Base-by-base conservation (phyloP, 345 rosid genomes). In the Eutrema yunnanense region DNA sequence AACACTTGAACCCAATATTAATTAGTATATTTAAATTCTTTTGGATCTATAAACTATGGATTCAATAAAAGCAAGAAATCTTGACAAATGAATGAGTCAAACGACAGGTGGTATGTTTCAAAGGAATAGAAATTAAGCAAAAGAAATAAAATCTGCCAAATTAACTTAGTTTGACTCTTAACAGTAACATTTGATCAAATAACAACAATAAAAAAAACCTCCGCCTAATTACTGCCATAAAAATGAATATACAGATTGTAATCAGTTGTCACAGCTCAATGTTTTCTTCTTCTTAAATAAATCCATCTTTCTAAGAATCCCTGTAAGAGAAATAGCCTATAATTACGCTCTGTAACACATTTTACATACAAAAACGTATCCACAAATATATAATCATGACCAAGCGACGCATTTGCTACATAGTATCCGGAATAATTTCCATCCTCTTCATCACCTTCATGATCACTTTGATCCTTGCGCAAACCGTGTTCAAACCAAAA, bases 401-500 rank as follows among this genome's bases (percentile, higher is more conserved):
- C 2, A 70, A 65, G 27, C 53, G 34, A 9, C 75, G 73, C 12
- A 56, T 65, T 4, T 77, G 83, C 10, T 49, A 57, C 40, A 62
- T 80, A 6, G 50, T 74, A 4, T 47, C 74, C 14, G 49, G 67
- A 49, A 7, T 84, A 38, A 8, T 82, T 9, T 14, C 69, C 6
- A 33, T 79, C 58, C 9, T 86, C 3, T 74, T 75, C 44, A 12
- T 71, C 19, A 80, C 14, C 11, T 72, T 47, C 46, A 8, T 32
- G 8, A 19, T 3, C 12, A 33, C 0, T 37, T 79, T 87, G 36
- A 66, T 85, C 50, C 84, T 86, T 19, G 55, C 74, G 4, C 51
- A 86, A 36, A 86, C 96, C 3, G 72, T 87, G 2, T 84, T 87
- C 73, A 87, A 87, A 76, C 63, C 81, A 37, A 83, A 69, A 77